These are phyloP conservation scores for Scedosporium minutisporum DNA, from an alignment of 2,329 filamentous ascomycete species.

Conservation along the genomic window DNA sequence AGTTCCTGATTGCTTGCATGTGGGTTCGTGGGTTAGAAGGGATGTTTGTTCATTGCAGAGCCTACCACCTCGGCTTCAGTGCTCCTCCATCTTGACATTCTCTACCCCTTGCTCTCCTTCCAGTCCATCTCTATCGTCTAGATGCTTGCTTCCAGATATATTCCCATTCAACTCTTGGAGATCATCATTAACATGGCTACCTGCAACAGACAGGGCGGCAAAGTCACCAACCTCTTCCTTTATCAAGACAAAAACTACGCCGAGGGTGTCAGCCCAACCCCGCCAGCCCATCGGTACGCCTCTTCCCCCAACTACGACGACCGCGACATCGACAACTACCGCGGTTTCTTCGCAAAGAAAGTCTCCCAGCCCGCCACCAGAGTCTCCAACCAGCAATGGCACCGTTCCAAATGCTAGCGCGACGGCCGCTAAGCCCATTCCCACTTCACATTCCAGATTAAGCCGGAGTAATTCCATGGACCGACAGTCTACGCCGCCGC, in stretches of 20 bases:
- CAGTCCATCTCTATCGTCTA: neutral
- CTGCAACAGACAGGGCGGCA: neutral
- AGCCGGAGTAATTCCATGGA: conserved; percentile 3
- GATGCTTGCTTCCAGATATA: neutral
- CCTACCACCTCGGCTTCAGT: conserved; percentile 9
- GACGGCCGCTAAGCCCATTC: neutral
- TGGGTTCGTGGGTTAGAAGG: neutral
- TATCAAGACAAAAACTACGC: neutral
- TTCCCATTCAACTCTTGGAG: neutral
- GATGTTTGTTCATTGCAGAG: conserved; percentile 11
- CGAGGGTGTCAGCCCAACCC: neutral
- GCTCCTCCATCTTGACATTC: neutral
- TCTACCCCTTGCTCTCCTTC: neutral
- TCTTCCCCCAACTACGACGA: neutral
- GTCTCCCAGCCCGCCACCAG: neutral
- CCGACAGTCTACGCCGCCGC: conserved; percentile 13
- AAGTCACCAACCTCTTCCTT: neutral
- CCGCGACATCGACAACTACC: neutral
- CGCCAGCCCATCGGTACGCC: conserved; percentile 3
- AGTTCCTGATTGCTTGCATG: neutral
- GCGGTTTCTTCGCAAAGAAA: neutral
- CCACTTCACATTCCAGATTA: neutral
- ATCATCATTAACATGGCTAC: neutral
- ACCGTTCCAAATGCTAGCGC: neutral
- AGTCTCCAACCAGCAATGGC: neutral